Percentiles rank a stretch among this genome's conserved stretches.
Conservation (phyloP, 202 grass and related monocot species). For the Bolboschoenoplectus hybrid region DNA sequence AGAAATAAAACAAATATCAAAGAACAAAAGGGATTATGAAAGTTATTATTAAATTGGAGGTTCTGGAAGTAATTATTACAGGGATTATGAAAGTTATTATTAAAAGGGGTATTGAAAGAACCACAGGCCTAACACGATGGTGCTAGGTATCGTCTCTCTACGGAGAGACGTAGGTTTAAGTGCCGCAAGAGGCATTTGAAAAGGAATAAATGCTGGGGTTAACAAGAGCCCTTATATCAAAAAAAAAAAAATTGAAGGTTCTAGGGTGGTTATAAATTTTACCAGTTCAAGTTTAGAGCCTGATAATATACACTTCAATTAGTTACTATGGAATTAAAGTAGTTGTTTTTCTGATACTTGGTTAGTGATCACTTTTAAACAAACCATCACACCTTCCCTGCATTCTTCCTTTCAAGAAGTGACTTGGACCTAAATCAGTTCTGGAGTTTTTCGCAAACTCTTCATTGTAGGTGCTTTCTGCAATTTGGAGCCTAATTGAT, state of each 20-base stretch:
- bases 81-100: no score
- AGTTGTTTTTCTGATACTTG: not conserved
- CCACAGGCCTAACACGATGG: no score
- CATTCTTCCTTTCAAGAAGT: not conserved
- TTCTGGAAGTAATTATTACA: not conserved
- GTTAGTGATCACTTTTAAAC: not conserved
- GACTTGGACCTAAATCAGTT: not conserved
- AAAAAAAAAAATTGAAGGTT: not conserved
- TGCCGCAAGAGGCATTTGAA: no score
- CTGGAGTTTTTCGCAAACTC: not conserved
- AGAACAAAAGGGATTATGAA: not conserved
- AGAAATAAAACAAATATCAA: constrained; percentile 10
- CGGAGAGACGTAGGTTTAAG: no score
- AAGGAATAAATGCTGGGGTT: no score
- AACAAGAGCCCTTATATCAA: no score
- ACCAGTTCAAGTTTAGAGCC: not conserved
- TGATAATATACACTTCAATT: constrained; percentile 15
- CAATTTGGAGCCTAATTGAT: not conserved
- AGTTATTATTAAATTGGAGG: constrained; percentile 13
- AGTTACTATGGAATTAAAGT: not conserved
- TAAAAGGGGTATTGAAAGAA: no score
- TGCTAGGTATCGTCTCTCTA: no score
- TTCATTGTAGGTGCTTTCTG: not conserved
- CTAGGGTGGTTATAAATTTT: not conserved
- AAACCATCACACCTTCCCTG: not conserved